A percentile compares a stretch with the other conserved stretches of the same genome.
phyloP scores from a whole-genome alignment of 2,329 filamentous ascomycete species.

The Penicillium rolfsii region DNA sequence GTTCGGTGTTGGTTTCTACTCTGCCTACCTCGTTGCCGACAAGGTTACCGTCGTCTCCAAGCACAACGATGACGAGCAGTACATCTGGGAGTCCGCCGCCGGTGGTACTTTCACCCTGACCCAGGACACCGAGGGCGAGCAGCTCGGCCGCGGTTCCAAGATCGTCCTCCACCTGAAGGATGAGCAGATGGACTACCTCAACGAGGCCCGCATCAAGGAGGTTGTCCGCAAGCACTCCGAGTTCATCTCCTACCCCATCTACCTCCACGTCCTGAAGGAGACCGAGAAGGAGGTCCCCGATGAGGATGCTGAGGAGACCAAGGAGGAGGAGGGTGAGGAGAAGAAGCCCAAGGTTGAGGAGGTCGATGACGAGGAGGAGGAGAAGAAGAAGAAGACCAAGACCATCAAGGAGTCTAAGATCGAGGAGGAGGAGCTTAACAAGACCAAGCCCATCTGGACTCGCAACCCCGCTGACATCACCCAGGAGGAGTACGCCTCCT shows the following conservation, averaged over 20 bases:
- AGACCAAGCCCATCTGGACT: constrained; percentile 99
- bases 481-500: constrained; percentile 94
- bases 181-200: constrained; percentile 96
- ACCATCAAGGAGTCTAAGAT: constrained; percentile 98
- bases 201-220: constrained; percentile 99
- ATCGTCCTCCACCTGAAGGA: constrained; percentile 99
- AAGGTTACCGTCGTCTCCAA: constrained; percentile 94
- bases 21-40: constrained; percentile 98
- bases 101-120: constrained; percentile 96
- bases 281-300: constrained; percentile 98
- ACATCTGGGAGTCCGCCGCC: constrained; percentile 97
- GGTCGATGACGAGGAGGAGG: constrained; percentile 80
- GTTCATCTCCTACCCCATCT: constrained; percentile 99
- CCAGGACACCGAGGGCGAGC: constrained; percentile 87
- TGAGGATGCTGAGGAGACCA: constrained; percentile 79
- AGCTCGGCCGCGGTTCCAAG: constrained; percentile 91
- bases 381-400: constrained; percentile 97
- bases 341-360: constrained; percentile 97
- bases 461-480: constrained; percentile 95
- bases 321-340: constrained; percentile 77
- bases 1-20: constrained; percentile 99
- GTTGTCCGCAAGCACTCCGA: constrained; percentile 99
- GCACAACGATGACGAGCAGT: constrained; percentile 99
- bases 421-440: constrained; percentile 99
- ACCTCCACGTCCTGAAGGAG: constrained; percentile 99